phyloP scores from a whole-genome alignment of 805 yeast genomes.

The Tetrapisispora arboricola region DNA sequence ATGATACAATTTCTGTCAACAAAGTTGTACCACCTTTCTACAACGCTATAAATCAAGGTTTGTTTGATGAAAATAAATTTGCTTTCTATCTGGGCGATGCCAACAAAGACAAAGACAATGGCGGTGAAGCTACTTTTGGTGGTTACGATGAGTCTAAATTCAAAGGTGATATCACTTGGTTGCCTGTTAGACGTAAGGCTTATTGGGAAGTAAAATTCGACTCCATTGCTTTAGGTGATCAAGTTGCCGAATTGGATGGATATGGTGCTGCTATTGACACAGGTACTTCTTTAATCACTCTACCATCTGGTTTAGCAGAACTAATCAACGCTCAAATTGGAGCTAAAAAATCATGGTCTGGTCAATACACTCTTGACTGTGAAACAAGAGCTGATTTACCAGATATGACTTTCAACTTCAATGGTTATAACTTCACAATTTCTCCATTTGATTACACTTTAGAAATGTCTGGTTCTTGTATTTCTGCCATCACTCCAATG shows the following conservation, averaged over 20 bases:
- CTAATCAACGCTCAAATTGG: constrained; percentile 92
- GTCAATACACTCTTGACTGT: constrained; percentile 93
- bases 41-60: constrained; percentile 73
- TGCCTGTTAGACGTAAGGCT: constrained; percentile 98
- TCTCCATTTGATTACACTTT: constrained; percentile 84
- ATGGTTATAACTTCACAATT: constrained; percentile 86
- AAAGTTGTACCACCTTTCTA: constrained; percentile 88
- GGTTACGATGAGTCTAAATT: constrained; percentile 74
- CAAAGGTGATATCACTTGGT: constrained; percentile 81
- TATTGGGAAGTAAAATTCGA: constrained; percentile 97
- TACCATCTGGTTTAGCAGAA: constrained; percentile 94
- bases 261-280: constrained; percentile 98
- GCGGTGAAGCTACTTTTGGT: constrained; percentile 93
- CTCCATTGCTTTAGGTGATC: constrained; percentile 85
- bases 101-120: constrained; percentile 49
- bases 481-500: constrained; percentile 93
- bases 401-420: constrained; percentile 81
- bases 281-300: constrained; percentile 91
- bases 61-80: constrained; percentile 76
- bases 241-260: constrained; percentile 68
- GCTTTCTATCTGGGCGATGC: constrained; percentile 90
- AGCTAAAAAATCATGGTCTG: constrained; percentile 94
- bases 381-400: constrained; percentile 74
- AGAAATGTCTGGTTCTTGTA: constrained; percentile 91
- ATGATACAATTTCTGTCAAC: constrained; percentile 83